phyloP scores from a whole-genome alignment of 2,329 filamentous ascomycete species.

The Cytospora chrysosperma region DNA sequence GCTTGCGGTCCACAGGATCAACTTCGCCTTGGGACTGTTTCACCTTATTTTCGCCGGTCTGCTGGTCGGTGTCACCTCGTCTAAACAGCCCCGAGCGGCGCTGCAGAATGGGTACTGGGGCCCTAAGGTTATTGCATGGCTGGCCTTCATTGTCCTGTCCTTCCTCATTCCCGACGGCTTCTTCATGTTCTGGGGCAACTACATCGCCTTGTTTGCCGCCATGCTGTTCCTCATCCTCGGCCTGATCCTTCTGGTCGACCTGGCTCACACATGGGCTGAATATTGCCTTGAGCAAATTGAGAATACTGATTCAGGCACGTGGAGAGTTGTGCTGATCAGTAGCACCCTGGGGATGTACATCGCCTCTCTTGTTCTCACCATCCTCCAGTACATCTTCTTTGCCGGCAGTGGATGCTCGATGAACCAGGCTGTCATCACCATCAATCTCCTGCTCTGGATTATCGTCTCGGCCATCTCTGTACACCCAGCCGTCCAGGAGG shows the following conservation, averaged over 20 bases:
- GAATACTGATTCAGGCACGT: conserved; percentile 76
- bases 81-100: conserved; percentile 80
- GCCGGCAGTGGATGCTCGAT: conserved; percentile 78
- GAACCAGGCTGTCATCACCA: conserved; percentile 94
- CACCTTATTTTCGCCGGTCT: conserved; percentile 83
- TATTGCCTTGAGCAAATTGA: conserved; percentile 95
- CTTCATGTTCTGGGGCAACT: conserved; percentile 95
- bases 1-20: conserved; percentile 95
- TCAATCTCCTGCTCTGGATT: conserved; percentile 85
- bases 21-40: conserved; percentile 93
- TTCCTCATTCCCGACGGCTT: conserved; percentile 95
- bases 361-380: conserved; percentile 86
- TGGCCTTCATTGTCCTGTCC: conserved; percentile 81
- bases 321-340: conserved; percentile 85
- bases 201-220: conserved; percentile 81
- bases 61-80: conserved; percentile 81
- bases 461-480: conserved; percentile 81
- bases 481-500: conserved; percentile 85
- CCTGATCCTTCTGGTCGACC: conserved; percentile 86
- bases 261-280: conserved; percentile 96
- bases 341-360: conserved; percentile 94
- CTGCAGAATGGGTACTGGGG: conserved; percentile 99
- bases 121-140: conserved; percentile 88
- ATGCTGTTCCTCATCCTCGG: conserved; percentile 94
- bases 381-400: conserved; percentile 97